Evolutionary conservation across 176 grass and related monocot species (phyloP), one percentile per base, ranked within the genome.

Genomic region (Carex parvula): DNA sequence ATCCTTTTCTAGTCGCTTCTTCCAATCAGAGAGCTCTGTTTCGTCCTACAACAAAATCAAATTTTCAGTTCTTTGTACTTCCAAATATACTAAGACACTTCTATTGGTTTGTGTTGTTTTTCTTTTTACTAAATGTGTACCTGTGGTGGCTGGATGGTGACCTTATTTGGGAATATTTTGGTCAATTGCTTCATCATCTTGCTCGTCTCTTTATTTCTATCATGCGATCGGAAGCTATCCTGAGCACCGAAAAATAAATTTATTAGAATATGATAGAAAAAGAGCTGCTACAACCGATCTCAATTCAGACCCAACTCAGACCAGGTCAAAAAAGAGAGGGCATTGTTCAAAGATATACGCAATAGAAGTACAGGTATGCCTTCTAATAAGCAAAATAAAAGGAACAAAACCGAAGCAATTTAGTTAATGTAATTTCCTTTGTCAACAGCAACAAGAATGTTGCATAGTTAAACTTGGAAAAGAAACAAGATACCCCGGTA

Each of bases 121-220:
- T 26, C 29, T 79, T 48, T 68, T 83, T 53, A 42, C 26, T 52
- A 52, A 53, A 48, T 50, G 8, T 41, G 78, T 44, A 98, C 95
- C 91, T 92, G 91, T n/a, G 95, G 95, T 87, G 87, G 33, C 54
- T 95, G 91, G 50, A 95, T 90, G 30, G 89, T 92, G 85, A 95
- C 89, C 87, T 95, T 98, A 83, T 93, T 95, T 54, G 92, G 95
- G 87, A 98, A 95, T 86, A 95, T 85, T 82, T 95, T 95, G 79
- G 88, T 87, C 7, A 98, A 70, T 89, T 95, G 92, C 76, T 95
- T 98, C 24, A 87, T 87, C 58, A 82, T 86, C 81, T 95, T 95
- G 56, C 82, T 81, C 24, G 89, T 85, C 79, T 98, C 92, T 91
- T 98, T 98, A 29, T 83, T 95, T 90, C 94, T 98, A 65, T 98